These are phyloP conservation scores for Candida patagonica DNA, from an alignment of 805 yeast genomes.

Conservation along the genomic window DNA sequence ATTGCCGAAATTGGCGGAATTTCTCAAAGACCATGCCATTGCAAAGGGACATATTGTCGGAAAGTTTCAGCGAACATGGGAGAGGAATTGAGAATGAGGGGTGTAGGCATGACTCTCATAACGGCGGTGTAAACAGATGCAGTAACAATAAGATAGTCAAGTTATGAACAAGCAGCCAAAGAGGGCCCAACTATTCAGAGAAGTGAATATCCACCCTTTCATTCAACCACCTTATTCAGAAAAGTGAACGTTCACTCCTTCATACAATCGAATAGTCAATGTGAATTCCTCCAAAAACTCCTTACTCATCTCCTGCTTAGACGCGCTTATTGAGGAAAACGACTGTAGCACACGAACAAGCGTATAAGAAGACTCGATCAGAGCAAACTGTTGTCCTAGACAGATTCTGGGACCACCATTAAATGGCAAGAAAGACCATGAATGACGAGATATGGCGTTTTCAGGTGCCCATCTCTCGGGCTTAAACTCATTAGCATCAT, in stretches of 20 bases:
- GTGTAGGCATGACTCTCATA: background rate
- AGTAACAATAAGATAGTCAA: too few relatives aligned
- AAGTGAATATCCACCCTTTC: too few relatives aligned
- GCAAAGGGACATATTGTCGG: conserved; percentile 12
- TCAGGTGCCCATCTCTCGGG: conserved; percentile 40
- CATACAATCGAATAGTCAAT: background rate
- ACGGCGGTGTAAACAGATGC: background rate
- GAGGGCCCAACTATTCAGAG: too few relatives aligned
- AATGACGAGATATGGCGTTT: conserved; percentile 25
- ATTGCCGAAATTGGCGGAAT: background rate
- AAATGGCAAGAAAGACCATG: conserved; percentile 45
- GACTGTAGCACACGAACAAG: conserved; percentile 32
- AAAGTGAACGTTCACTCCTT: too few relatives aligned
- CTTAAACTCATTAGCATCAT: conserved; percentile 35
- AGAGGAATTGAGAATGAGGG: conserved; percentile 2
- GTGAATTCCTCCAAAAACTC: background rate
- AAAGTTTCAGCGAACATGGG: conserved; percentile 13
- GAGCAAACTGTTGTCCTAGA: conserved; percentile 48
- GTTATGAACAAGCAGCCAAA: too few relatives aligned
- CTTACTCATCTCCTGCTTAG: background rate
- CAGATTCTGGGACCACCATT: conserved; percentile 51
- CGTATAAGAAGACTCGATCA: conserved; percentile 41
- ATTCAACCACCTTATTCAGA: too few relatives aligned
- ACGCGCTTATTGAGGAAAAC: conserved; percentile 6
- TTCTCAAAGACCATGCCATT: conserved; percentile 6